Evolutionary conservation across 2,329 filamentous ascomycete genomes (phyloP).

Genomic region (Cercospora citrullina): DNA sequence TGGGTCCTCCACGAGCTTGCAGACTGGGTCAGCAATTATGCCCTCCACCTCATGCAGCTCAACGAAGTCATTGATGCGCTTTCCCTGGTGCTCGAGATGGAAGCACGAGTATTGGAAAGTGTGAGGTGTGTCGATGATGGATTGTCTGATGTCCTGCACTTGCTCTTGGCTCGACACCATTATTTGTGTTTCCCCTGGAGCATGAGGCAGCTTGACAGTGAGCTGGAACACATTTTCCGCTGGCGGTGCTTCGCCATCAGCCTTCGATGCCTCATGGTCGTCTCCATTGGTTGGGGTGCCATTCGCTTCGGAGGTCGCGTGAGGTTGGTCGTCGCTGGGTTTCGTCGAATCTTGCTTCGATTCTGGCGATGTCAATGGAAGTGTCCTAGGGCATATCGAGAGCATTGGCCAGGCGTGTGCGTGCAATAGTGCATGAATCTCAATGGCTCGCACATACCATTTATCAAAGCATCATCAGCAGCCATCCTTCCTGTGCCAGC

Average conservation of each 20-base stretch:
- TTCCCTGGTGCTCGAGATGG: conserved; percentile 86
- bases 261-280: conserved; percentile 21
- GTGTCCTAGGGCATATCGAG: not conserved
- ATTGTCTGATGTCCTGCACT: conserved; percentile 94
- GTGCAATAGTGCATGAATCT: not conserved
- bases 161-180: conserved; percentile 88
- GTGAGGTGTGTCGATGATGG: conserved; percentile 86
- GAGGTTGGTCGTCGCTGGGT: conserved; percentile 11
- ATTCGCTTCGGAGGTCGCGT: conserved; percentile 19
- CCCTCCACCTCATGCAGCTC: conserved; percentile 86
- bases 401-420: not conserved
- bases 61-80: conserved; percentile 92
- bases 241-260: conserved; percentile 28
- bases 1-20: conserved; percentile 84
- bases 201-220: conserved; percentile 78
- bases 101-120: conserved; percentile 99
- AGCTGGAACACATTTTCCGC: conserved; percentile 62
- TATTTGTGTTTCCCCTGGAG: conserved; percentile 76
- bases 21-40: conserved; percentile 72
- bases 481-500: conserved; percentile 17
- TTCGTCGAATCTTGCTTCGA: conserved; percentile 18
- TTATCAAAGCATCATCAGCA: conserved; percentile 21
- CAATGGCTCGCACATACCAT: conserved; percentile 15
- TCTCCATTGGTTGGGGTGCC: conserved; percentile 24
- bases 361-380: conserved; percentile 5